A percentile compares a stretch with the other conserved stretches of the same genome.
Conservation (phyloP, 768 basidiomycete species). For the Phlebiopsis flavidoalba region DNA sequence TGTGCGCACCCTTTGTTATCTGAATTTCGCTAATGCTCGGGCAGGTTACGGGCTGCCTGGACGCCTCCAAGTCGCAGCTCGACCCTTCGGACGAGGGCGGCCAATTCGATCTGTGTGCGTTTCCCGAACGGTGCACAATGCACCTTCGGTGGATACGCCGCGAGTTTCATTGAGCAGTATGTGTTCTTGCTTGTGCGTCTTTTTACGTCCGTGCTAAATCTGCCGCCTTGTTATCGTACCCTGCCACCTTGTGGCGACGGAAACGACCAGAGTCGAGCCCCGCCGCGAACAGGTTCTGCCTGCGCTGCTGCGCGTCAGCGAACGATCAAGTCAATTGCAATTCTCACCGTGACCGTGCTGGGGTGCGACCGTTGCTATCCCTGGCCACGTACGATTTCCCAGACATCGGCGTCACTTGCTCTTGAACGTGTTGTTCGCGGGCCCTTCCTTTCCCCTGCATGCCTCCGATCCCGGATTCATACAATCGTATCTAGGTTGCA, state of each 20-base stretch:
- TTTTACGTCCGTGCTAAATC: background rate
- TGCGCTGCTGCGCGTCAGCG: conserved; percentile 38
- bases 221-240: background rate
- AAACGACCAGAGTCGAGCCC: conserved; percentile 41
- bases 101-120: conserved; percentile 44
- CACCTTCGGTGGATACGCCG: conserved; percentile 43
- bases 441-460: background rate
- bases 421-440: conserved; percentile 14
- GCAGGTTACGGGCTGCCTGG: conserved; percentile 38
- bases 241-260: background rate
- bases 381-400: conserved; percentile 44
- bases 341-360: conserved; percentile 42
- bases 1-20: background rate
- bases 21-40: background rate
- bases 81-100: conserved; percentile 36
- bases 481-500: background rate
- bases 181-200: conserved; percentile 13
- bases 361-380: conserved; percentile 38
- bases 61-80: conserved; percentile 26
- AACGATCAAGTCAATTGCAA: conserved; percentile 46
- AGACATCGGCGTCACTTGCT: conserved; percentile 27
- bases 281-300: conserved; percentile 39
- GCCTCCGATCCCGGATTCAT: background rate
- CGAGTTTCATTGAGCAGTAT: conserved; percentile 48
- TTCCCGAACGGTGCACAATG: conserved; percentile 52